Evolutionary conservation across 176 grass and related monocot genomes (phyloP), one percentile per base, ranked within the genome.

Genomic region (Rhynchospora pubera): DNA sequence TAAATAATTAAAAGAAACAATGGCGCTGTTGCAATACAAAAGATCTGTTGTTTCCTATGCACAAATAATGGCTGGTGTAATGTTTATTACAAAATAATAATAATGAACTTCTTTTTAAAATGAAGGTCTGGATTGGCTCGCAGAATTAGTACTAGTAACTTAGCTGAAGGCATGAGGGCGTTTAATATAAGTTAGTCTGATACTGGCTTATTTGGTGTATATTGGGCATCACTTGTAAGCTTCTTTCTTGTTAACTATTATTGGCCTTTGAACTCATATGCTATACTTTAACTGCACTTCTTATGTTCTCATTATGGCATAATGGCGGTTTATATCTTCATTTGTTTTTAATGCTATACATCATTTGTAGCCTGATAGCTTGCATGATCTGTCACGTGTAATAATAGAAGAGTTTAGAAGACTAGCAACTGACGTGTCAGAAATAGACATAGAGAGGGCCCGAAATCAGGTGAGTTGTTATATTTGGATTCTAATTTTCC

Each of bases 181-280:
- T 95, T 98, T 88, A 98, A 94, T 78, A 98, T 92, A 48, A 98
- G 94, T 62, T 98, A 98, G 70, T 69, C 88, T 42, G 96, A 98
- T 79, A 93, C 84, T 79, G 96, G 96, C 58, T 84, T 98, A 88
- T 95, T 98, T 83, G 96, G 96, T 61, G 84, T 98, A 76, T 98
- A 91, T 66, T 85, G 85, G 53, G 80, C 46, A 84, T 87, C 92
- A 58, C 48, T 6, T 87, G 96, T 94, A 91, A 92, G 87, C 30
- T 89, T 73, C 65, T 46, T 6, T 77, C 19, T 87, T 65, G 52
- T 85, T 30, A 83, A 68, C 32, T 34, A 34, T 42, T 91, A 34
- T 5, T 83, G 68, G 53, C 62, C 43, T 16, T 62, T 70, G 70
- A 4, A 16, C 34, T 23, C 5, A 22, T 67, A 67, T 87, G 23